Percentiles rank a stretch among this genome's conserved stretches.
Evolutionary conservation across 2,329 filamentous ascomycete species (phyloP).

Genomic region (Drechslerella dactyloides): DNA sequence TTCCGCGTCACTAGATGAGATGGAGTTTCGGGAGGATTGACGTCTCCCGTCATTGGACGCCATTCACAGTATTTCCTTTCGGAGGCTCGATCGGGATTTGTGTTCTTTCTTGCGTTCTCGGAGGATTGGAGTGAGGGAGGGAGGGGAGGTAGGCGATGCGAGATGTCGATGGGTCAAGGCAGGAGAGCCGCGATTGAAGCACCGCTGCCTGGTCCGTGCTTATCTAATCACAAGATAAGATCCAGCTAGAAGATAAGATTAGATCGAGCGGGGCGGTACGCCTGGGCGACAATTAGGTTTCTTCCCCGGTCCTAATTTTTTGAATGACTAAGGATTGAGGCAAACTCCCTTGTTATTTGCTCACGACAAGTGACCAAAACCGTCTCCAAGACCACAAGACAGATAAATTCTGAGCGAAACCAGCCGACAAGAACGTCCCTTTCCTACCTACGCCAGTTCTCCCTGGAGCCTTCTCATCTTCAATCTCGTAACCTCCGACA

Average conservation of each 20-base stretch:
- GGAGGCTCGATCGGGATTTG: neutral
- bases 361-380: no score
- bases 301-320: neutral
- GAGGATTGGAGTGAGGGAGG: neutral
- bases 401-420: no score
- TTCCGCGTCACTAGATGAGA: slow-evolving; percentile 47
- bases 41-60: slow-evolving; percentile 49
- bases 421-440: no score
- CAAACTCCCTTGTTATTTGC: no score
- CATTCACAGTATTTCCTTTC: slow-evolving; percentile 27
- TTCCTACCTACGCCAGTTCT: neutral
- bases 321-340: neutral
- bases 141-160: neutral
- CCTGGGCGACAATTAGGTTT: neutral
- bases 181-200: neutral
- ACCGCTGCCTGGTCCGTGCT: neutral
- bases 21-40: slow-evolving; percentile 35
- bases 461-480: neutral
- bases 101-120: neutral
- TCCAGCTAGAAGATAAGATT: neutral
- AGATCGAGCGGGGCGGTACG: neutral
- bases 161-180: neutral
- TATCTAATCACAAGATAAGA: neutral
- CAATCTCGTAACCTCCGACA: neutral
- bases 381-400: no score